These are phyloP conservation scores for Fusarium vanettenii DNA, from an alignment of 2,329 filamentous ascomycete genomes.

Conservation along the genomic window DNA sequence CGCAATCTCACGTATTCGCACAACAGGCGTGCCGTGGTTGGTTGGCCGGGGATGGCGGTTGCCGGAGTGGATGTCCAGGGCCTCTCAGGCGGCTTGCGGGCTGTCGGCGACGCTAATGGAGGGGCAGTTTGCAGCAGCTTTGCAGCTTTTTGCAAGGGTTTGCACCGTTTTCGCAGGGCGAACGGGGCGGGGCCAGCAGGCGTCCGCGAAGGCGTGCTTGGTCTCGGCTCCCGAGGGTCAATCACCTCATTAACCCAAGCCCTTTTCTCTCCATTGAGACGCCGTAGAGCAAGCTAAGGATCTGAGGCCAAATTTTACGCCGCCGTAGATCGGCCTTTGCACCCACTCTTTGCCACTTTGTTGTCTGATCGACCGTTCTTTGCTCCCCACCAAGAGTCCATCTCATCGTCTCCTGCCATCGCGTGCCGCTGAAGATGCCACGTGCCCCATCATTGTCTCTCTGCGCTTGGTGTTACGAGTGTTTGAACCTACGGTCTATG, in stretches of 20 bases:
- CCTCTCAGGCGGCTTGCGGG: conserved; percentile 36
- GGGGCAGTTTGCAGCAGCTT: conserved; percentile 37
- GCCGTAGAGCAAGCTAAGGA: conserved; percentile 17
- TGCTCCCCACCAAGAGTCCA: conserved; percentile 14
- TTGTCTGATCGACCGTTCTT: conserved; percentile 19
- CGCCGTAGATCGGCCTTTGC: conserved; percentile 36
- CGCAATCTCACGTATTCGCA: conserved; percentile 41
- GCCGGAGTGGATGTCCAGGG: conserved; percentile 40
- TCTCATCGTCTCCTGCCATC: conserved; percentile 17
- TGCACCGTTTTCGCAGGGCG: conserved; percentile 34
- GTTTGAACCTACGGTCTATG: background rate
- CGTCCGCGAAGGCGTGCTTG: conserved; percentile 18
- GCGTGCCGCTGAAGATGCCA: conserved; percentile 21
- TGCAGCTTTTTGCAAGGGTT: conserved; percentile 30
- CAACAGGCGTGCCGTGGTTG: conserved; percentile 29
- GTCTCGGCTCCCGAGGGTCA: conserved; percentile 42
- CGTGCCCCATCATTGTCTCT: conserved; percentile 20
- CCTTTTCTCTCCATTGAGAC: conserved; percentile 17
- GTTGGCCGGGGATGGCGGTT: conserved; percentile 36
- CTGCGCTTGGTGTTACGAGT: background rate
- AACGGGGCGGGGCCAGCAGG: conserved; percentile 25
- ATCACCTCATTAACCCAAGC: conserved; percentile 35
- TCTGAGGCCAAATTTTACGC: conserved; percentile 24
- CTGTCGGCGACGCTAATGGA: conserved; percentile 43
- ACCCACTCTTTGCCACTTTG: conserved; percentile 11